phyloP scores from a whole-genome alignment of 228 moss, liverwort and hornwort species.

The Sphagnum magellanicum region DNA sequence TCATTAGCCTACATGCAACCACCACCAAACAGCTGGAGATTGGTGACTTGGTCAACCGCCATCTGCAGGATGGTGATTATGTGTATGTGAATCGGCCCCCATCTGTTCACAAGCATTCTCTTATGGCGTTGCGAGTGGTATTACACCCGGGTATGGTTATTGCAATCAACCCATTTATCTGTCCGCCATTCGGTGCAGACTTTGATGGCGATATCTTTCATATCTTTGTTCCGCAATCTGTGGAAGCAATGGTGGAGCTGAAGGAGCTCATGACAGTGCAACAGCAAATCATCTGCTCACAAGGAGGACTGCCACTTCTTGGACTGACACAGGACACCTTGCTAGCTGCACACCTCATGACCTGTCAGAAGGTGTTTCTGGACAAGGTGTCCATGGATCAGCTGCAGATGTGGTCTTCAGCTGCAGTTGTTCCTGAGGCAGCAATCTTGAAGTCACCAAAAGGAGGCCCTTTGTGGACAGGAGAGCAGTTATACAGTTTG shows the following conservation, averaged over 20 bases:
- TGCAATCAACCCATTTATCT: conserved; percentile 71
- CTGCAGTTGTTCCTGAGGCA: conserved; percentile 47
- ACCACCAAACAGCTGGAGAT: conserved; percentile 41
- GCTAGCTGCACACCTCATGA: conserved; percentile 63
- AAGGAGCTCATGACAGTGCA: conserved; percentile 66
- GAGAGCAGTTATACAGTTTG: conserved; percentile 67
- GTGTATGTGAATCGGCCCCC: conserved; percentile 85
- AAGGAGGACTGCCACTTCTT: conserved; percentile 72
- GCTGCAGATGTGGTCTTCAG: conserved; percentile 57
- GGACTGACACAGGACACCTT: conserved; percentile 81
- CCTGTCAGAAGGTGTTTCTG: conserved; percentile 46
- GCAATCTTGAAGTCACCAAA: conserved; percentile 65
- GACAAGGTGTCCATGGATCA: conserved; percentile 62
- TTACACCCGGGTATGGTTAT: conserved; percentile 33
- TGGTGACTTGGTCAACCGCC: conserved; percentile 75
- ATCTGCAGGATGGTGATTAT: conserved; percentile 73
- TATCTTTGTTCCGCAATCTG: conserved; percentile 80
- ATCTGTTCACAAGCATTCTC: conserved; percentile 85
- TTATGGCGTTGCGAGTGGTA: conserved; percentile 39
- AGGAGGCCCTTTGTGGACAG: conserved; percentile 80
- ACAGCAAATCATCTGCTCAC: conserved; percentile 63
- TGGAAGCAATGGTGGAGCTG: conserved; percentile 76
- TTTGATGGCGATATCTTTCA: conserved; percentile 90
- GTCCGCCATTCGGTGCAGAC: conserved; percentile 75
- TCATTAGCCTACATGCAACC: conserved; percentile 35